Evolutionary conservation across 2,329 filamentous ascomycete genomes (phyloP).

Genomic region (Dactylellina cionopaga): DNA sequence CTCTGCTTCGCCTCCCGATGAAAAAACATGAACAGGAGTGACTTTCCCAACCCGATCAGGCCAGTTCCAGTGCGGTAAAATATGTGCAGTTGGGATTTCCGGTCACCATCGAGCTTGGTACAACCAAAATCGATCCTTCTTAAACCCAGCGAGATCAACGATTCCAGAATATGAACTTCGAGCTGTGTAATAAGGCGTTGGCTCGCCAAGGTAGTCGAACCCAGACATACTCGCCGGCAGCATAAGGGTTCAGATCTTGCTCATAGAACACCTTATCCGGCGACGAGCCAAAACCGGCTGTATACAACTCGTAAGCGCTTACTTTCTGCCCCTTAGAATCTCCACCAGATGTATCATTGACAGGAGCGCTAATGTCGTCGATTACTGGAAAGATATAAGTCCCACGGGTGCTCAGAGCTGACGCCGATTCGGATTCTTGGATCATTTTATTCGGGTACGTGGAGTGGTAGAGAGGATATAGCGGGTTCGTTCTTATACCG

Average conservation of each 20-base stretch:
- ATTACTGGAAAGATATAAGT: slow-evolving; percentile 68
- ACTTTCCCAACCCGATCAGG: slow-evolving; percentile 63
- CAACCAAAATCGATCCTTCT: slow-evolving; percentile 68
- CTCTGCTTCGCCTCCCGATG: slow-evolving; percentile 67
- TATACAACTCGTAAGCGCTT: slow-evolving; percentile 67
- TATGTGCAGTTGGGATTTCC: slow-evolving; percentile 65
- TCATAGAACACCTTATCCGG: slow-evolving; percentile 67
- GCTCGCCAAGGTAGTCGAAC: slow-evolving; percentile 66
- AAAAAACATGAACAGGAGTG: slow-evolving; percentile 68
- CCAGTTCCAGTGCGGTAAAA: slow-evolving; percentile 70
- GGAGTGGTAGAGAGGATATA: slow-evolving; percentile 63
- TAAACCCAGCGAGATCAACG: slow-evolving; percentile 69
- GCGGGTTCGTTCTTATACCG: slow-evolving; percentile 58
- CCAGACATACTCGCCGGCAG: slow-evolving; percentile 68
- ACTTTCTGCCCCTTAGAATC: slow-evolving; percentile 61
- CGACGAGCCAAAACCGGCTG: slow-evolving; percentile 63
- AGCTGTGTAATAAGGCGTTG: slow-evolving; percentile 64
- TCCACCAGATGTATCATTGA: slow-evolving; percentile 61
- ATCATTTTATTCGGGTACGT: slow-evolving; percentile 65
- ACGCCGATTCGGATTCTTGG: slow-evolving; percentile 62
- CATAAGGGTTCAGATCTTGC: slow-evolving; percentile 65
- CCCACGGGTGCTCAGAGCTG: slow-evolving; percentile 65
- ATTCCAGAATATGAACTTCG: slow-evolving; percentile 69
- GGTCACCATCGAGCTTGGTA: slow-evolving; percentile 68
- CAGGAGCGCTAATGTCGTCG: slow-evolving; percentile 59